phyloP scores from a whole-genome alignment of 2,329 filamentous ascomycete species.

The Penicillium sp. region DNA sequence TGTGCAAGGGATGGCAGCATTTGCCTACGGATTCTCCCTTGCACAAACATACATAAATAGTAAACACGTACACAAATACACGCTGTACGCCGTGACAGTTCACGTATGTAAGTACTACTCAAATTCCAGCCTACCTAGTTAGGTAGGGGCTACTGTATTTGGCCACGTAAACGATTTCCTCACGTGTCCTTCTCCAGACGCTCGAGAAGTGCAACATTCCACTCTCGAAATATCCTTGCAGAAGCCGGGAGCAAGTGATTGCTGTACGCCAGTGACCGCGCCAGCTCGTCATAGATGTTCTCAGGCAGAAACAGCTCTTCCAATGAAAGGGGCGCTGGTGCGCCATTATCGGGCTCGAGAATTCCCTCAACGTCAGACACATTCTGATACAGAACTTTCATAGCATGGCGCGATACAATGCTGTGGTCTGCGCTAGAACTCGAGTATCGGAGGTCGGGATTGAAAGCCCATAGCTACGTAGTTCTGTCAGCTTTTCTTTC shows the following conservation, averaged over 20 bases:
- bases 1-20: slow-evolving; percentile 2
- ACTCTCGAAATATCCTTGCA: slow-evolving; percentile 52
- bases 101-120: no score
- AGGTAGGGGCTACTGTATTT: no score
- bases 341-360: slow-evolving; percentile 33
- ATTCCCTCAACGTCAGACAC: slow-evolving; percentile 29
- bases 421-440: slow-evolving; percentile 34
- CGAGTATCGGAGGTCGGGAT: slow-evolving; percentile 56
- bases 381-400: slow-evolving; percentile 55
- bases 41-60: no score
- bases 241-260: slow-evolving; percentile 45
- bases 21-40: neutral
- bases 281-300: slow-evolving; percentile 36
- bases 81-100: no score
- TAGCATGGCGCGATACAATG: slow-evolving; percentile 43
- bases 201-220: slow-evolving; percentile 52
- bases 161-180: neutral
- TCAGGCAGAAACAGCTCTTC: slow-evolving; percentile 47
- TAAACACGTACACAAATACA: no score
- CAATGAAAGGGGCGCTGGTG: slow-evolving; percentile 39
- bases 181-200: slow-evolving; percentile 32
- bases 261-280: slow-evolving; percentile 34
- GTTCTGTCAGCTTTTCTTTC: neutral
- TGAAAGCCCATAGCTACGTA: slow-evolving; percentile 56
- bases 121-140: no score